These are phyloP conservation scores for Nakazawaea sp. DNA, from an alignment of 805 yeast genomes.

Conservation along the genomic window DNA sequence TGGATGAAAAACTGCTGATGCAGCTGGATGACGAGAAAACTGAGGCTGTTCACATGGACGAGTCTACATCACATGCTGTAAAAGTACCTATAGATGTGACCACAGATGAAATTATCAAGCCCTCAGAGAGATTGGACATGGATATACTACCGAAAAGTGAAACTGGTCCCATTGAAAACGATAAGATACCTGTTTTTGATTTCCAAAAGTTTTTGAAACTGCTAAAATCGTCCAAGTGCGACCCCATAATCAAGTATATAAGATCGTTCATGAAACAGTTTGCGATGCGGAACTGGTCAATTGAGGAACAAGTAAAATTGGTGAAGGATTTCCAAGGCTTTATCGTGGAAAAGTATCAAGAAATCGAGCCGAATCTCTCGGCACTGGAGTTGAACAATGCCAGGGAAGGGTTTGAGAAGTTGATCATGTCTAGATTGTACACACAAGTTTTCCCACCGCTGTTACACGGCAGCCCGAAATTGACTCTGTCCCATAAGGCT, in stretches of 20 bases:
- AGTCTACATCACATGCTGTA: background rate
- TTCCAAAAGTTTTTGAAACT: constrained; percentile 74
- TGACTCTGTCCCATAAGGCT: constrained; percentile 48
- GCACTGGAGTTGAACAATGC: constrained; percentile 74
- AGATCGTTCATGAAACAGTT: constrained; percentile 81
- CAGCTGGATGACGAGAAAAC: background rate
- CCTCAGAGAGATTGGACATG: too few species aligned
- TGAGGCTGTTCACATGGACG: background rate
- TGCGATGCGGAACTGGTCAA: constrained; percentile 59
- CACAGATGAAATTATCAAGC: background rate
- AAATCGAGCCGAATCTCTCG: constrained; percentile 24
- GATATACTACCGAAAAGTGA: background rate
- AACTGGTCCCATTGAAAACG: background rate
- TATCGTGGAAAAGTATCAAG: constrained; percentile 43
- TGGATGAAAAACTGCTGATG: background rate
- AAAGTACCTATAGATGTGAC: background rate
- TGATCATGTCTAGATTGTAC: constrained; percentile 83
- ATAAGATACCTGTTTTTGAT: constrained; percentile 45
- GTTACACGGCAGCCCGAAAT: constrained; percentile 26
- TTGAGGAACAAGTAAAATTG: constrained; percentile 72
- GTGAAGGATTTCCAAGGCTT: constrained; percentile 72
- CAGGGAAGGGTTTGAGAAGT: constrained; percentile 86
- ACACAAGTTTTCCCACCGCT: constrained; percentile 73
- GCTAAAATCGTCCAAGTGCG: constrained; percentile 70
- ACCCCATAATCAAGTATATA: constrained; percentile 81